Conservation (phyloP, 495 filamentous ascomycete genomes). For the Massariosphaeria phaeospora region DNA sequence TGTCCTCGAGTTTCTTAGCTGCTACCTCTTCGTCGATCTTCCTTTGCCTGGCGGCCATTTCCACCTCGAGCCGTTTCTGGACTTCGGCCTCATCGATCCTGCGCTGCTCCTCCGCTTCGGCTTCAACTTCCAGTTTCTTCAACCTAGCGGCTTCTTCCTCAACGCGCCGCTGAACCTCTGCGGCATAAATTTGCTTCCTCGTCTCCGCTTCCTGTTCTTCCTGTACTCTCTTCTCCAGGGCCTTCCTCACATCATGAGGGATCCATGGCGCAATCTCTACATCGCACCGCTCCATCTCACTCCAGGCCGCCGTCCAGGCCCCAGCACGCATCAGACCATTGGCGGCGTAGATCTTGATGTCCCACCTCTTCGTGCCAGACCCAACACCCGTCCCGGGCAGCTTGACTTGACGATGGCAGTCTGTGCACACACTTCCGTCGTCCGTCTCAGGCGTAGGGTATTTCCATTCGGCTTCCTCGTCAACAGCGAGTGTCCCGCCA, state of each 20-base stretch:
- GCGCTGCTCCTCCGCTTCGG: constrained; percentile 9
- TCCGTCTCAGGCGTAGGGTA: constrained; percentile 21
- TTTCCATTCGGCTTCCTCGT: constrained; percentile 33
- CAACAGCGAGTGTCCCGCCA: constrained; percentile 29
- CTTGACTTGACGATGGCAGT: constrained; percentile 35
- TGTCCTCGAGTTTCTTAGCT: constrained; percentile 11
- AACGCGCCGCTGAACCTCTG: constrained; percentile 13
- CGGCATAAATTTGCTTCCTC: constrained; percentile 21
- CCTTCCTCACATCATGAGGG: constrained; percentile 47
- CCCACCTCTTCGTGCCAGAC: constrained; percentile 56
- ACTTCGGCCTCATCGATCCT: constrained; percentile 8
- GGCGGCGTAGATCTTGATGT: constrained; percentile 83
- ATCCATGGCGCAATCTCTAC: constrained; percentile 78
- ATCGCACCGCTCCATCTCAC: constrained; percentile 95
- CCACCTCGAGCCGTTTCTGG: constrained; percentile 3
- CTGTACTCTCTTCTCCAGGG: constrained; percentile 40
- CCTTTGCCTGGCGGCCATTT: constrained; percentile 7
- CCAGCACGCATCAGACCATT: constrained; percentile 90
- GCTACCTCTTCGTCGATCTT: constrained; percentile 20
- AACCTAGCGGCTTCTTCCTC: constrained; percentile 10
- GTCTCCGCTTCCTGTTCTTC: constrained; percentile 43
- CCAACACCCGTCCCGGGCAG: constrained; percentile 26
- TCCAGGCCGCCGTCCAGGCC: constrained; percentile 91
- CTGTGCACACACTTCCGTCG: constrained; percentile 29
- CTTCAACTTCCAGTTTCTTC: constrained; percentile 20